A percentile compares a stretch with the other conserved stretches of the same genome.
Conservation (phyloP, 768 basidiomycete genomes). For the Tephrocybe rancida region DNA sequence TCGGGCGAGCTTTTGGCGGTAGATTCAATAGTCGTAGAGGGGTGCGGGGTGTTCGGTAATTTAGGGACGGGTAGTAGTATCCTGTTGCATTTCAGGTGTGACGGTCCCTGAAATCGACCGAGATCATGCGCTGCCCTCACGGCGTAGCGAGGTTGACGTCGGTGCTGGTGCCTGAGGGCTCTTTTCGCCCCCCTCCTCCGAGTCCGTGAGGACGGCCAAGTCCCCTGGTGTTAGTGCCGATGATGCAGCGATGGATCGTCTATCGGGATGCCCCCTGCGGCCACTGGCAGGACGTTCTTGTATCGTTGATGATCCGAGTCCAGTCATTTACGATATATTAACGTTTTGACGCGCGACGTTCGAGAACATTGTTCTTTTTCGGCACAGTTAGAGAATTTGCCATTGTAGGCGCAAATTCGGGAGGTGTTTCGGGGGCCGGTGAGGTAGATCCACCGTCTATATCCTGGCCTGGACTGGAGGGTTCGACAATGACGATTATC, state of each 20-base stretch:
- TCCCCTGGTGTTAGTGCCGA: conserved; percentile 69
- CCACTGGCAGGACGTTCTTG: conserved; percentile 55
- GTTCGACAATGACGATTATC: conserved; percentile 66
- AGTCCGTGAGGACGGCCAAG: conserved; percentile 69
- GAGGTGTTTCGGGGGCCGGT: conserved; percentile 38
- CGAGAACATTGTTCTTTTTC: conserved; percentile 82
- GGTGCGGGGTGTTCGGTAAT: conserved; percentile 47
- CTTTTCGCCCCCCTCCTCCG: conserved; percentile 71
- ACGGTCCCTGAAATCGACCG: conserved; percentile 33
- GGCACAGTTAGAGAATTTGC: conserved; percentile 86
- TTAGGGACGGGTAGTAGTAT: conserved; percentile 48
- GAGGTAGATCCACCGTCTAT: conserved; percentile 32
- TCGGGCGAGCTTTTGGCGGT: conserved; percentile 5
- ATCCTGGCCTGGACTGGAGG: conserved; percentile 44
- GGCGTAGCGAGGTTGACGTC: conserved; percentile 22
- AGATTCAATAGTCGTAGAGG: conserved; percentile 18
- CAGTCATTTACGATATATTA: conserved; percentile 95
- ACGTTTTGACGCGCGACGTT: conserved; percentile 92
- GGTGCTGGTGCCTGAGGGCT: conserved; percentile 28
- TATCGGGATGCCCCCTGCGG: conserved; percentile 51
- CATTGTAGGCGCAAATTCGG: conserved; percentile 56
- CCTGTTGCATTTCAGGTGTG: conserved; percentile 39
- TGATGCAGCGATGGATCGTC: conserved; percentile 68
- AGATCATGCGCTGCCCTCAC: conserved; percentile 26
- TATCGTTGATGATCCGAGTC: conserved; percentile 44